phyloP scores from a whole-genome alignment of 169 alveolate species.

The Plasmodium ovale region DNA sequence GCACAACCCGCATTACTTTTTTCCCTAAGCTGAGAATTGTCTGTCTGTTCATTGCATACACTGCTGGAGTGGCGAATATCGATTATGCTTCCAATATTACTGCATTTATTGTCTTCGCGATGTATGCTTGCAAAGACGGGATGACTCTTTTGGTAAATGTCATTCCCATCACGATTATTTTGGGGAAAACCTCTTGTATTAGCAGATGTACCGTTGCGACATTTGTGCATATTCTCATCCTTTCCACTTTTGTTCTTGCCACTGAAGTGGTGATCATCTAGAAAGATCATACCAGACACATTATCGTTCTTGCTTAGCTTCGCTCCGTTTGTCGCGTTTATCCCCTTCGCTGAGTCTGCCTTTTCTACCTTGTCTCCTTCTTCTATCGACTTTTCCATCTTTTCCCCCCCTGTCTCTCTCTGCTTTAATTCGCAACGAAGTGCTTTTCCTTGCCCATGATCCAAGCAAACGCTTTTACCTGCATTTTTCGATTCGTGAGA shows the following conservation, averaged over 20 bases:
- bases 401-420: no score
- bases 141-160: neutral
- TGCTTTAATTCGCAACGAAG: no score
- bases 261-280: neutral
- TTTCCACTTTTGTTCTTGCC: neutral
- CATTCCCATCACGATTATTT: neutral
- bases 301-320: no score
- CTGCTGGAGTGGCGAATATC: neutral
- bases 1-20: constrained; percentile 7
- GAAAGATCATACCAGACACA: no score
- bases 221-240: no score
- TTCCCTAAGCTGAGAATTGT: neutral
- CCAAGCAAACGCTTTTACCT: no score
- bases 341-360: no score
- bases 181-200: neutral
- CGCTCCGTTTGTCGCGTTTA: no score
- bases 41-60: neutral
- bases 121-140: neutral
- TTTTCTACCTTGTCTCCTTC: no score
- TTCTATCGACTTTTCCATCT: no score
- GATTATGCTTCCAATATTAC: neutral
- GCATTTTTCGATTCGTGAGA: no score
- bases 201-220: neutral
- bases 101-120: constrained; percentile 6
- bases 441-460: no score